phyloP scores from a whole-genome alignment of 306 rosid genomes.

The Vigna unguiculata region DNA sequence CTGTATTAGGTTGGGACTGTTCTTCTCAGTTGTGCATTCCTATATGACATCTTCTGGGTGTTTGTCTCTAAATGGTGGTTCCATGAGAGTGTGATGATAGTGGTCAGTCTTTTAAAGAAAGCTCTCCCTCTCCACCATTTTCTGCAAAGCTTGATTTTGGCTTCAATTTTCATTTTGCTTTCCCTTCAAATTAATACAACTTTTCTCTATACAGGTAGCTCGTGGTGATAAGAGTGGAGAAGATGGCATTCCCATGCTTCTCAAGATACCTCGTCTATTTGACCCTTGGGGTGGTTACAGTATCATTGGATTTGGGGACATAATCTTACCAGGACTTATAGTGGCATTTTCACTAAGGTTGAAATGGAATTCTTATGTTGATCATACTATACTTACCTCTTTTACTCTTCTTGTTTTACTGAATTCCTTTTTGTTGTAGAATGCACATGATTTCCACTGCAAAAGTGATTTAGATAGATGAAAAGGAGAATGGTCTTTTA shows the following conservation, averaged over 20 bases:
- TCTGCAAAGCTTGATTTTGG: conserved; percentile 35
- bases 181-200: not conserved
- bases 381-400: conserved; percentile 23
- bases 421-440: not conserved
- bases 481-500: conserved; percentile 13
- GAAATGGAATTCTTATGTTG: conserved; percentile 40
- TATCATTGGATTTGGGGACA: conserved; percentile 97
- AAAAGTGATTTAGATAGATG: conserved; percentile 28
- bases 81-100: conserved; percentile 99
- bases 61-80: conserved; percentile 97
- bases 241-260: conserved; percentile 99
- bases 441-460: not conserved
- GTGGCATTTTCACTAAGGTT: conserved; percentile 97
- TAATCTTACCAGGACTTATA: conserved; percentile 91
- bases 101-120: conserved; percentile 65
- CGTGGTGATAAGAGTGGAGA: conserved; percentile 98
- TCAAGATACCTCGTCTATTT: conserved; percentile 93
- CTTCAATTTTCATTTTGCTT: not conserved
- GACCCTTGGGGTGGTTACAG: conserved; percentile 99
- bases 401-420: conserved; percentile 12
- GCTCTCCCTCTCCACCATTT: conserved; percentile 21
- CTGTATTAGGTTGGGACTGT: conserved; percentile 90
- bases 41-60: conserved; percentile 98
- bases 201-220: conserved; percentile 77
- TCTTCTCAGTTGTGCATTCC: conserved; percentile 95